These are phyloP conservation scores for Zygosaccharomyces rouxii DNA, from an alignment of 805 yeast genomes.

Conservation along the genomic window DNA sequence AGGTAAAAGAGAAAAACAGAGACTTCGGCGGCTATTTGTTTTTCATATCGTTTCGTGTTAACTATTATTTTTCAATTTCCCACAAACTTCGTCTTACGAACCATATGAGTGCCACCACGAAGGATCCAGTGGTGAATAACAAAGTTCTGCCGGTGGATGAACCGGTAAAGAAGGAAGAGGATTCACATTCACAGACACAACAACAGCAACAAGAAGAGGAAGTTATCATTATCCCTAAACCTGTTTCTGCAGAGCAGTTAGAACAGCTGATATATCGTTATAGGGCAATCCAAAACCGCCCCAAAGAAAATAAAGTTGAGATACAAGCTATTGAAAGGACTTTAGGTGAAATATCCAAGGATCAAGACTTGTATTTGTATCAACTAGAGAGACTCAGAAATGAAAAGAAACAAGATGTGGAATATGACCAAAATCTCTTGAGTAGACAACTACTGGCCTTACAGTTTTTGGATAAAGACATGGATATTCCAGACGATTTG, in stretches of 20 bases:
- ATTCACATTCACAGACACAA: not conserved
- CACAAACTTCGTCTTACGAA: not conserved
- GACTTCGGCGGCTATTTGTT: slow-evolving; percentile 10
- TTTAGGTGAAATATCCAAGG: slow-evolving; percentile 39
- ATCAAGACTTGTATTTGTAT: slow-evolving; percentile 37
- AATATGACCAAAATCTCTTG: slow-evolving; percentile 45
- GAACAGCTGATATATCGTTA: slow-evolving; percentile 33
- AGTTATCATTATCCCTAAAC: slow-evolving; percentile 24
- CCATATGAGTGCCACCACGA: slow-evolving; percentile 5
- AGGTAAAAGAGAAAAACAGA: slow-evolving; percentile 1
- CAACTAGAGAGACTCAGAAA: slow-evolving; percentile 32
- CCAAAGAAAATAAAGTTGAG: slow-evolving; percentile 34
- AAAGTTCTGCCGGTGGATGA: slow-evolving; percentile 3
- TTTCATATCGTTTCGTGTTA: not conserved
- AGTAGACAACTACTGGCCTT: slow-evolving; percentile 58
- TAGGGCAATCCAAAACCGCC: slow-evolving; percentile 27
- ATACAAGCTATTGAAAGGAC: slow-evolving; percentile 42
- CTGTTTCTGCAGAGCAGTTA: slow-evolving; percentile 26
- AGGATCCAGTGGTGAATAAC: slow-evolving; percentile 1
- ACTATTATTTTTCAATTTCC: not conserved
- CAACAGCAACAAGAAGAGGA: not conserved
- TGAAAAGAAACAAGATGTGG: slow-evolving; percentile 21
- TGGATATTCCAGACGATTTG: slow-evolving; percentile 56
- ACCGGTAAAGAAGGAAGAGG: not conserved
- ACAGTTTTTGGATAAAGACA: slow-evolving; percentile 59